Evolutionary conservation across 768 basidiomycete species (phyloP).

Genomic region (Lactarius sp.): DNA sequence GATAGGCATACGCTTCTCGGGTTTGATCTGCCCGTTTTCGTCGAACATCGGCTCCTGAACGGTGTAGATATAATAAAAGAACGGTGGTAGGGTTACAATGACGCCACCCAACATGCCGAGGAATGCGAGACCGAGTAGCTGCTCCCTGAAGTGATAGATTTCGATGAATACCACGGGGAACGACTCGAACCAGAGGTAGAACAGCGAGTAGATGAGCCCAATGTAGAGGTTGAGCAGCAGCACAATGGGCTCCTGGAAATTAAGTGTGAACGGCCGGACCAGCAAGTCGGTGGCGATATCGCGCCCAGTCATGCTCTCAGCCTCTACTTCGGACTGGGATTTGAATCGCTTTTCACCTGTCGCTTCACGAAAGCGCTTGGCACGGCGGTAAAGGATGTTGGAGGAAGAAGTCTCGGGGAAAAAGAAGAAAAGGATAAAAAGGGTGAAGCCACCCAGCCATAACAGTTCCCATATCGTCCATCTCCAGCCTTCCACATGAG

Average conservation of each 20-base stretch:
- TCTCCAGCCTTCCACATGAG: constrained; percentile 32
- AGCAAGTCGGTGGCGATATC: constrained; percentile 29
- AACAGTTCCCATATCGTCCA: constrained; percentile 35
- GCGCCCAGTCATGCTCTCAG: constrained; percentile 24
- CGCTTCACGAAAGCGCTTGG: constrained; percentile 31
- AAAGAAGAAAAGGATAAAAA: constrained; percentile 30
- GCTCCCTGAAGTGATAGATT: constrained; percentile 33
- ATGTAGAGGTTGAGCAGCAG: constrained; percentile 33
- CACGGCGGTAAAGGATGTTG: constrained; percentile 34
- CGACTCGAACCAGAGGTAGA: constrained; percentile 36
- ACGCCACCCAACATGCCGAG: constrained; percentile 24
- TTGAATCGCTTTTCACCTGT: constrained; percentile 31
- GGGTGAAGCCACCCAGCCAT: constrained; percentile 32
- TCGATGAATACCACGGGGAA: constrained; percentile 35
- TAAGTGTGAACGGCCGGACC: constrained; percentile 33
- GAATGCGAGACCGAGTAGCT: constrained; percentile 33
- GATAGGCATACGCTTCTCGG: constrained; percentile 33
- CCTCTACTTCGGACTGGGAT: constrained; percentile 30
- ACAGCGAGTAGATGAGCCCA: constrained; percentile 32
- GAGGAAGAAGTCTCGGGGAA: constrained; percentile 33
- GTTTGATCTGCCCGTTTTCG: constrained; percentile 25
- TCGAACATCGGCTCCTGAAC: constrained; percentile 20
- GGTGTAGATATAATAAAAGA: constrained; percentile 18
- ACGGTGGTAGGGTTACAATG: constrained; percentile 11
- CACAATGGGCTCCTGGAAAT: constrained; percentile 33